Evolutionary conservation across 2,329 filamentous ascomycete species (phyloP).

Genomic region (Penicillium sp.): DNA sequence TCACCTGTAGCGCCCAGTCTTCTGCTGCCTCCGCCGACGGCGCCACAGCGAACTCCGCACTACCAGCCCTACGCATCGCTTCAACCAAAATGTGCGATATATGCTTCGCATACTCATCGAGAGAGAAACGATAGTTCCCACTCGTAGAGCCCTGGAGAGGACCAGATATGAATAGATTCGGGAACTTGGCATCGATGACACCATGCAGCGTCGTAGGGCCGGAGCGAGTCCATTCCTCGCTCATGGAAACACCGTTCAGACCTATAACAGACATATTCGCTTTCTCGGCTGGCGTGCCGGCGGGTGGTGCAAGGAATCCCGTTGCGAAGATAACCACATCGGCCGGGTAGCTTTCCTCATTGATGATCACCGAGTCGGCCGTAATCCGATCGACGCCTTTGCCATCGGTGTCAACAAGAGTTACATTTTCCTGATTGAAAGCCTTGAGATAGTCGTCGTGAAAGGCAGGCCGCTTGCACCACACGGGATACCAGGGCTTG

Average conservation of each 20-base stretch:
- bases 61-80: constrained; percentile 25
- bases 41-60: constrained; percentile 37
- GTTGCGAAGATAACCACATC: constrained; percentile 15
- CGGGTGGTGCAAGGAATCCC: constrained; percentile 3
- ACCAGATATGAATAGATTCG: constrained; percentile 54
- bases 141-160: constrained; percentile 42
- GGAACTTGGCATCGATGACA: constrained; percentile 50
- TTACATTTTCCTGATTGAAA: constrained; percentile 35
- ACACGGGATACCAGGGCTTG: constrained; percentile 59
- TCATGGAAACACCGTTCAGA: constrained; percentile 46
- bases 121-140: constrained; percentile 39
- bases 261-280: constrained; percentile 45
- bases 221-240: constrained; percentile 45
- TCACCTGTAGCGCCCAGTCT: constrained; percentile 46
- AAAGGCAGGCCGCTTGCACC: constrained; percentile 64
- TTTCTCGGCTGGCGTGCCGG: constrained; percentile 33
- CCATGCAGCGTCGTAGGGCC: constrained; percentile 56
- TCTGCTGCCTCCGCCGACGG: constrained; percentile 50
- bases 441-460: constrained; percentile 30
- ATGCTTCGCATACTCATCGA: constrained; percentile 43
- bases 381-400: constrained; percentile 12
- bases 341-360: background rate
- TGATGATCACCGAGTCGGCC: background rate
- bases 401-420: constrained; percentile 29
- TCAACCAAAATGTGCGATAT: constrained; percentile 46